phyloP scores from a whole-genome alignment of 768 basidiomycete species.

The Rhodotorula toruloides region DNA sequence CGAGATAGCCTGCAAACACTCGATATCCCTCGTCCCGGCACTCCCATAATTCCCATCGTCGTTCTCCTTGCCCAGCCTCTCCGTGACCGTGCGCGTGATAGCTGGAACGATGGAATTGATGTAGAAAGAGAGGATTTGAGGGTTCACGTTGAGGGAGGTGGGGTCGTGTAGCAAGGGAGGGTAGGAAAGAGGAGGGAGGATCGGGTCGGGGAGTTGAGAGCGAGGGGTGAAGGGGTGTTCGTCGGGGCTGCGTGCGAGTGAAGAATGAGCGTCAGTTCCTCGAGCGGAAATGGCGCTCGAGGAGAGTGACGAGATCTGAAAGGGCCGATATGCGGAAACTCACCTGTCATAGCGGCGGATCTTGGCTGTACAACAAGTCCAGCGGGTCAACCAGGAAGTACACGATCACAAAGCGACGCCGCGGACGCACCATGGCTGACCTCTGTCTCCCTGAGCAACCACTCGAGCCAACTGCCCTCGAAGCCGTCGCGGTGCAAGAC shows the following conservation, averaged over 20 bases:
- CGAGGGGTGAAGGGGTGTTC: constrained; percentile 86
- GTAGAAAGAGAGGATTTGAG: constrained; percentile 83
- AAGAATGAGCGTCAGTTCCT: neutral
- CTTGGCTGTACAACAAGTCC: constrained; percentile 59
- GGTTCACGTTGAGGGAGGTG: constrained; percentile 69
- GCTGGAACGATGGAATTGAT: constrained; percentile 77
- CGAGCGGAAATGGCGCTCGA: neutral
- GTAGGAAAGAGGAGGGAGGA: constrained; percentile 67
- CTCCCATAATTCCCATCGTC: constrained; percentile 99
- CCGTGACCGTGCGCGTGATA: constrained; percentile 70
- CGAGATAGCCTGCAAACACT: constrained; percentile 95
- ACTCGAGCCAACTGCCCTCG: constrained; percentile 86
- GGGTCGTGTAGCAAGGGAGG: constrained; percentile 74
- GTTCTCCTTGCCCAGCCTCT: constrained; percentile 64
- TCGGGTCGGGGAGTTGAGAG: constrained; percentile 67
- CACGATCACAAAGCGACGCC: too few species aligned
- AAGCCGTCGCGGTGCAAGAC: constrained; percentile 64
- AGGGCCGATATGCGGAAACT: constrained; percentile 17
- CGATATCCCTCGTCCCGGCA: constrained; percentile 87
- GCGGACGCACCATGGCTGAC: constrained; percentile 77
- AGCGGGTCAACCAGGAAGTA: neutral
- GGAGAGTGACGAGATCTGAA: neutral
- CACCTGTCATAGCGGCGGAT: constrained; percentile 91
- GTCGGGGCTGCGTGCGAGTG: constrained; percentile 66
- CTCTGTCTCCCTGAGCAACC: constrained; percentile 95